Evolutionary conservation across 352 stramenopile species (phyloP), one percentile per base, ranked within the genome.

Genomic region (Phytopythium helicoides): DNA sequence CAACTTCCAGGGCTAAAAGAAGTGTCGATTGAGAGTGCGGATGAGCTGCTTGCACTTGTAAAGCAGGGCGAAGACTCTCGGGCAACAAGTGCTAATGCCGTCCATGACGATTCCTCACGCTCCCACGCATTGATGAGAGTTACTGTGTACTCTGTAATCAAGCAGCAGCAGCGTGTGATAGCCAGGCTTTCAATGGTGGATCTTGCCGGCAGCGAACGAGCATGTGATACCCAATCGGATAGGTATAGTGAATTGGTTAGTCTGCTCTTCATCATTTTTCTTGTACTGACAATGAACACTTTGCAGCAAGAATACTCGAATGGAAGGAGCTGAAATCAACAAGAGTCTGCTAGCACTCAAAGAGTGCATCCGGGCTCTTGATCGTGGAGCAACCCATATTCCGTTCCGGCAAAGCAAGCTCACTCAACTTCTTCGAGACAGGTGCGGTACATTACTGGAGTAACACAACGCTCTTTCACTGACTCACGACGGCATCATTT

Each of bases 311-410:
- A 92, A 81, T 31, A 98, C 93, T 8, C 72, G 96, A 7, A 87
- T 98, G 69, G 96, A 99, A 77, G 95, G 95, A 28, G 93, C 96
- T 8, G 96, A 99, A 63, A 99, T 98, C 66, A 99, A 99, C 72
- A 99, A 97, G 46, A 97, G 86, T 25, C 65, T 99, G 18, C 67
- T 99, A 35, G 94, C 96, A n/a, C 71, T 99, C 7, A 99, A 99
- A 60, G 96, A 99, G 64, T 97, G 96, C 28, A 97, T 99, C 58
- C 86, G 96, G n/a, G 92, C 93, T n/a, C 58, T 98, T 28, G 88
- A 97, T 40, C 83, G 89, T 35, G 80, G 76, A 54, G 80, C 63
- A 19, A 83, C 53, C 7, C 92, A 98, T 56, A 93, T 98, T 47
- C 94, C 94, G 12, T 98, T 98, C 65, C 85, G 96, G 42, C 92